Conservation (phyloP, 179 eudicot genomes). For the Corrigiola litoralis region DNA sequence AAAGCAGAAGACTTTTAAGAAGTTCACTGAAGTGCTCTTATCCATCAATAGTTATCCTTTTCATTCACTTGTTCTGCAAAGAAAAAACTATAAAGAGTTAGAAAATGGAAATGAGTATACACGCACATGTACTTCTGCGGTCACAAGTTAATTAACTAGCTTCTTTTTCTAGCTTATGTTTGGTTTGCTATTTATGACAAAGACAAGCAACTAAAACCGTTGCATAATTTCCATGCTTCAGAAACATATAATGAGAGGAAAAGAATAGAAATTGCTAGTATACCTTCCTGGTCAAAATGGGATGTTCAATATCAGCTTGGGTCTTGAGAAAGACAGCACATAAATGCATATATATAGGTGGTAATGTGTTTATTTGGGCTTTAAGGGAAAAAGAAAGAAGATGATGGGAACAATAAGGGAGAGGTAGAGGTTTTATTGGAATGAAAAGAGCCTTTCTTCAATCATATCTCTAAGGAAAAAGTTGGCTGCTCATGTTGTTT, state of each 20-base stretch:
- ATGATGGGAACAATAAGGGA: not conserved
- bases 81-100: constrained; percentile 16
- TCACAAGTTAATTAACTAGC: too few relatives aligned
- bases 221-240: not conserved
- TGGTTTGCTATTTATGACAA: not conserved
- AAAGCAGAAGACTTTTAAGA: not conserved
- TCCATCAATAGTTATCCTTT: constrained; percentile 13
- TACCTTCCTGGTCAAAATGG: constrained; percentile 13
- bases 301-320: not conserved
- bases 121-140: not conserved
- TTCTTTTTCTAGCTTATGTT: not conserved
- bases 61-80: constrained; percentile 19
- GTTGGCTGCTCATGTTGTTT: too few relatives aligned
- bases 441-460: not conserved
- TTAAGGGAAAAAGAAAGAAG: not conserved
- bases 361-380: not conserved
- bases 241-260: not conserved
- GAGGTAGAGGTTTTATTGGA: not conserved
- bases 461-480: not conserved
- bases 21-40: not conserved
- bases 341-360: not conserved
- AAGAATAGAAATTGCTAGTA: constrained; percentile 8
- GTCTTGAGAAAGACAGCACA: constrained; percentile 27
- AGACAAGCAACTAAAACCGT: not conserved
- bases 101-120: constrained; percentile 10